These are phyloP conservation scores for Aspergillus sp. DNA, from an alignment of 2,329 filamentous ascomycete species.

Conservation along the genomic window DNA sequence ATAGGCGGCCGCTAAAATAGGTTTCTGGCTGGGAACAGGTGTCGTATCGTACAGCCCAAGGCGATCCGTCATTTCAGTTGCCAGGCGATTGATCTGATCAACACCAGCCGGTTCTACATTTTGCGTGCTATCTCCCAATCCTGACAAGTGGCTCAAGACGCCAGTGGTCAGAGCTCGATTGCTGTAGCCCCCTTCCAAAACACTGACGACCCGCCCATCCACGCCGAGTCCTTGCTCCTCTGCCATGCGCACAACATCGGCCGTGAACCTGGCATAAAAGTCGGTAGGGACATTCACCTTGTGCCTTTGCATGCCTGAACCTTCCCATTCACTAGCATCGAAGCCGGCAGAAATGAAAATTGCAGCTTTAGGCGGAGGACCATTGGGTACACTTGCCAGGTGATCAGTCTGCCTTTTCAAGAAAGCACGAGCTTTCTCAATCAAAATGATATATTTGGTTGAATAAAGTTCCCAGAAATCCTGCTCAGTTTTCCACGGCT, in stretches of 20 bases:
- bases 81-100: constrained; percentile 44
- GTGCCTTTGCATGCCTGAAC: constrained; percentile 89
- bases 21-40: not conserved
- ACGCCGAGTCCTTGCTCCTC: constrained; percentile 74
- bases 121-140: constrained; percentile 57
- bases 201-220: constrained; percentile 84
- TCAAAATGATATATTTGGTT: constrained; percentile 69
- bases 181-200: constrained; percentile 94
- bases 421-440: constrained; percentile 79
- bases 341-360: constrained; percentile 97
- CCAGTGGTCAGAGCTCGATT: constrained; percentile 87
- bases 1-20: constrained; percentile 47
- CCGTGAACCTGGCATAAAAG: constrained; percentile 89
- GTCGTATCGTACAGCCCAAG: constrained; percentile 24
- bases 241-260: constrained; percentile 79
- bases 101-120: constrained; percentile 26
- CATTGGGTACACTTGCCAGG: constrained; percentile 56
- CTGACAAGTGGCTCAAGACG: constrained; percentile 84
- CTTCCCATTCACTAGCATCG: constrained; percentile 94
- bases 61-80: constrained; percentile 57
- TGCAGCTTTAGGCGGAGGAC: constrained; percentile 71
- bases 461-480: constrained; percentile 93
- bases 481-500: constrained; percentile 76
- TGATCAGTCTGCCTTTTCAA: constrained; percentile 71
- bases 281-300: constrained; percentile 94